Evolutionary conservation across 331 rosid genomes (phyloP), one percentile per base, ranked within the genome.

Genomic region (Saraca asoca): DNA sequence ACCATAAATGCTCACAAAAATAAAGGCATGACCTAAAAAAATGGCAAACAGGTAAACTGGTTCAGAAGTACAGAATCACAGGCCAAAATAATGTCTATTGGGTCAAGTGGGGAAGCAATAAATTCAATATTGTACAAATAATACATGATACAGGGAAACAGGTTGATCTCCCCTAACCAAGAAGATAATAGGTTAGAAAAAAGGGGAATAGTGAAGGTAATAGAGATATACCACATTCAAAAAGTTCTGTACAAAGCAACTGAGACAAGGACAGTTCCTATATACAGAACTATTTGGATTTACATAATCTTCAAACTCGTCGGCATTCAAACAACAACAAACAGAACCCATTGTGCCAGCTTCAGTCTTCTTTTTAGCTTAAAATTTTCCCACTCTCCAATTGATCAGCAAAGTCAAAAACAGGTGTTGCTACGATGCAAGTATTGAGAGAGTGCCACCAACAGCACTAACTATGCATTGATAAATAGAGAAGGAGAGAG

Each of bases 321-420:
- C 88, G 45, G 52, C 75, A 55, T 81, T 81, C 74, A 93, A 70
- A 76, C 98, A 93, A 76, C 98, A 85, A 77, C 95, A 93, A 64
- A 90, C 97, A 52, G 98, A 77, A 70, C 98, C 98, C 98, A 93
- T 93, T 65, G 57, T 79, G 84, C 85, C 79, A 61, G 77, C 74
- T 62, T 76, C 75, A 70, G 64, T 50, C 55, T 66, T 66, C 49
- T 74, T 68, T 75, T 66, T 29, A 71, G 75, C 82, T 79, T 60
- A 20, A 17, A 80, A 18, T n/a, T 45, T 69, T 67, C 74, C 29
- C 50, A 38, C 77, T 62, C 74, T 71, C 67, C 81, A 62, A 76
- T 70, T 66, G 60, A 69, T 75, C 31, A 4, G 56, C 73, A 15
- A 24, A 24, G 31, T 3, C 31, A 1, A 24, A 68, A 57, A 38